Conservation (phyloP, 768 basidiomycete genomes). For the Xerocomellus chrysenteron region DNA sequence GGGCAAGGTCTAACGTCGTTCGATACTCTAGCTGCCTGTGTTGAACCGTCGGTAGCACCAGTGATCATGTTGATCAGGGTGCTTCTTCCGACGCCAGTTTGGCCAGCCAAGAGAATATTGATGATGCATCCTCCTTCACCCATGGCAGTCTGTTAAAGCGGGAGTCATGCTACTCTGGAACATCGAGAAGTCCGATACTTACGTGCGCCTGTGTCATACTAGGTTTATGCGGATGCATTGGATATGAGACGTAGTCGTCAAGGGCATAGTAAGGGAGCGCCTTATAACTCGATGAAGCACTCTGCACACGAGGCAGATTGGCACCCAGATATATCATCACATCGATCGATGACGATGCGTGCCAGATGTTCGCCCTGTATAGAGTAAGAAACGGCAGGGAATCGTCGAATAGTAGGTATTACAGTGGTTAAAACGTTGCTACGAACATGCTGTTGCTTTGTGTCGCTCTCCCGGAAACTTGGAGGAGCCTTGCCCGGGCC, state of each 20-base stretch:
- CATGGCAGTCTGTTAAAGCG: not conserved
- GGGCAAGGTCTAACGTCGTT: constrained; percentile 26
- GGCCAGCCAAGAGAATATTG: constrained; percentile 25
- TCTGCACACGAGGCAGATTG: constrained; percentile 23
- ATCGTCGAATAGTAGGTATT: no score
- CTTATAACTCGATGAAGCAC: constrained; percentile 2
- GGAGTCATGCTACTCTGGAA: not conserved
- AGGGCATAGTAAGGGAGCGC: not conserved
- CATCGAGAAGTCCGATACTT: constrained; percentile 1
- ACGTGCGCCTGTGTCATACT: not conserved
- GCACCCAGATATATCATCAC: constrained; percentile 15
- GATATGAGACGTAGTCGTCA: not conserved
- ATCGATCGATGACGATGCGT: not conserved
- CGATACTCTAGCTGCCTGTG: constrained; percentile 19
- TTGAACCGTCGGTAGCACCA: constrained; percentile 12
- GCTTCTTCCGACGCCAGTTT: constrained; percentile 30
- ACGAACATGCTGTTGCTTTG: not conserved
- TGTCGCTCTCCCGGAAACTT: not conserved
- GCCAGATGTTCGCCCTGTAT: not conserved
- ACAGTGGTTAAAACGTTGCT: not conserved
- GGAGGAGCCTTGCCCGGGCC: no score
- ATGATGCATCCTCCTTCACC: not conserved
- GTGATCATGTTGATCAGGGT: constrained; percentile 29
- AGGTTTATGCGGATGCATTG: not conserved
- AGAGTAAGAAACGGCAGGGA: not conserved